These are phyloP conservation scores for Scedosporium dehoogii DNA, from an alignment of 2,329 filamentous ascomycete species.

Conservation along the genomic window DNA sequence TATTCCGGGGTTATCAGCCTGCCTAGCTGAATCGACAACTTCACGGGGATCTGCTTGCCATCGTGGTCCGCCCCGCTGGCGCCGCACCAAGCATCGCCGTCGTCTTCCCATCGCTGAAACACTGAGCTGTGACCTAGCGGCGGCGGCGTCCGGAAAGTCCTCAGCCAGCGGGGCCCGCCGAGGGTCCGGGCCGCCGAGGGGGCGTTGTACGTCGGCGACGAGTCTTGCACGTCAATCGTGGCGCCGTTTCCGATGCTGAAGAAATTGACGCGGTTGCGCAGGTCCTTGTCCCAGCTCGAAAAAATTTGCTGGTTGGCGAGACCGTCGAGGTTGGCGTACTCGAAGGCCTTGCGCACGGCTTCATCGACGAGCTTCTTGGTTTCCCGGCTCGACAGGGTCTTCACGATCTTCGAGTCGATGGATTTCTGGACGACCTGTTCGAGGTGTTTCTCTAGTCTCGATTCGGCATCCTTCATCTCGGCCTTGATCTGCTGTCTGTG, in stretches of 20 bases:
- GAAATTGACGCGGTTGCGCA: conserved; percentile 59
- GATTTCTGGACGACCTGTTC: conserved; percentile 18
- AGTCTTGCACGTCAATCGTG: conserved; percentile 45
- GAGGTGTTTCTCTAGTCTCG: conserved; percentile 23
- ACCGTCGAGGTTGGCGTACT: conserved; percentile 34
- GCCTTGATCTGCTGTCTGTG: conserved; percentile 28
- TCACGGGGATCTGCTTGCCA: conserved; percentile 42
- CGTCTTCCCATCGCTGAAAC: conserved; percentile 61
- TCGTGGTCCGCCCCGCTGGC: conserved; percentile 29
- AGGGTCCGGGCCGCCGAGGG: conserved; percentile 5
- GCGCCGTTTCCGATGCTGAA: conserved; percentile 60
- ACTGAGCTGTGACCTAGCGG: conserved; percentile 39
- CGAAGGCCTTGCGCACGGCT: conserved; percentile 31
- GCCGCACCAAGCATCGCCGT: conserved; percentile 84
- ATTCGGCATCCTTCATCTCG: conserved; percentile 28
- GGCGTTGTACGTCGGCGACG: conserved; percentile 47
- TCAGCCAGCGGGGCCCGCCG: conserved; percentile 8
- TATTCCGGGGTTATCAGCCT: conserved; percentile 54
- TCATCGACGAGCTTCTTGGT: conserved; percentile 29
- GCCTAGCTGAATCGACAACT: conserved; percentile 54
- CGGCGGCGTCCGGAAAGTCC: conserved; percentile 5
- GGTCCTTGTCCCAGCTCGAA: conserved; percentile 29
- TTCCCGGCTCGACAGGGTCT: conserved; percentile 27
- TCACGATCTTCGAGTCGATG: conserved; percentile 9
- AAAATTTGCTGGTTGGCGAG: conserved; percentile 36